Conservation (phyloP, 2,329 filamentous ascomycete species). For the Triangularia verruculosa region DNA sequence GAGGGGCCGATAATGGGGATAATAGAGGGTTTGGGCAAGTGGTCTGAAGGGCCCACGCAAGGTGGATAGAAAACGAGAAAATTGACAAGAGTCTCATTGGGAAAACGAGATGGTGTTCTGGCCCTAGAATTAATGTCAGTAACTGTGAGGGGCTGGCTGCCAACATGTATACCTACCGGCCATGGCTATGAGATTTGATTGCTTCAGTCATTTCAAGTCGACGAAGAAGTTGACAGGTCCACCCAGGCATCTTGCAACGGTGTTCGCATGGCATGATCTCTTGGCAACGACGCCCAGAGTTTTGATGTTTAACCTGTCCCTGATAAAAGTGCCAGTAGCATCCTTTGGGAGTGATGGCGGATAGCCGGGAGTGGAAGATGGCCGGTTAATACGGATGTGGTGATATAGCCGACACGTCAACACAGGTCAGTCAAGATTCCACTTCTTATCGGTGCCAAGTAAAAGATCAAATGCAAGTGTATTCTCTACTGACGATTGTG, state of each 20-base stretch:
- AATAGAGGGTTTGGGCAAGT: background rate
- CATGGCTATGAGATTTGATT: background rate
- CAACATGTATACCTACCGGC: background rate
- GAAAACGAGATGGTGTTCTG: background rate
- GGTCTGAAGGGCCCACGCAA: background rate
- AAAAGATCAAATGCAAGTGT: background rate
- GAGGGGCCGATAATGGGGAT: background rate
- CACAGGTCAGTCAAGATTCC: background rate
- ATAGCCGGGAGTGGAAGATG: background rate
- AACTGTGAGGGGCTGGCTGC: background rate
- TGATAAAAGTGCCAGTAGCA: background rate
- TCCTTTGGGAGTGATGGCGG: background rate
- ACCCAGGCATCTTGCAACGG: background rate
- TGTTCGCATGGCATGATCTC: constrained; percentile 5
- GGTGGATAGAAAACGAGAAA: background rate
- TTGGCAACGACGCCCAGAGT: constrained; percentile 5
- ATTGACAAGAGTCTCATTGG: background rate
- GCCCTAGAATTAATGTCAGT: background rate
- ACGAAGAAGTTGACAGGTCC: background rate
- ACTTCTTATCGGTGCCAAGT: background rate
- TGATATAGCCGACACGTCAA: background rate
- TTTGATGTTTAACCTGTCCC: background rate
- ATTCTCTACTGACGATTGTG: background rate
- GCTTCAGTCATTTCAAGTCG: background rate
- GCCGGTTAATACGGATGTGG: background rate